Conservation (phyloP, 768 basidiomycete genomes). For the Kwoniella shandongensis region DNA sequence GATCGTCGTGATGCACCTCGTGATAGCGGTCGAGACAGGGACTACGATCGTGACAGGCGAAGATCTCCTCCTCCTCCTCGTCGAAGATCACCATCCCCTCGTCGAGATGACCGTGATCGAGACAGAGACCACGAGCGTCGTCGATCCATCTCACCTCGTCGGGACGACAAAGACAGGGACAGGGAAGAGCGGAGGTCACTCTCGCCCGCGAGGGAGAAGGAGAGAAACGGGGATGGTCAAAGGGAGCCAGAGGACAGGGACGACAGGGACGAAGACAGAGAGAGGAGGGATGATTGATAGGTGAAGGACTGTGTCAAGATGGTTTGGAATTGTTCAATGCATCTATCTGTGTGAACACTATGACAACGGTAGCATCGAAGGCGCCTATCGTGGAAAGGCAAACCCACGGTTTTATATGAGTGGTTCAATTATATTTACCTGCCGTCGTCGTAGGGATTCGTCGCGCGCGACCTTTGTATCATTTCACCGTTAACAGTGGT, state of each 20-base stretch:
- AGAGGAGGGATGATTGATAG: slow-evolving; percentile 50
- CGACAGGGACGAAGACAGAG: slow-evolving; percentile 52
- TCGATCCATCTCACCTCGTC: slow-evolving; percentile 39
- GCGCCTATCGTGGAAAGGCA: too few species aligned
- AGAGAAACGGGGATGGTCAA: slow-evolving; percentile 18
- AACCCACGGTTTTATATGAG: too few species aligned
- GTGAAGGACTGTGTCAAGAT: too few species aligned
- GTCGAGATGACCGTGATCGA: slow-evolving; percentile 16
- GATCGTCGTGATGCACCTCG: not conserved
- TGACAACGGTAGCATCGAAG: too few species aligned
- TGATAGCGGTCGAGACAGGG: slow-evolving; percentile 20
- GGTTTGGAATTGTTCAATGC: too few species aligned
- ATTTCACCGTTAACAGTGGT: too few species aligned
- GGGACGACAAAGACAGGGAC: slow-evolving; percentile 37
- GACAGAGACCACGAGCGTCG: slow-evolving; percentile 56
- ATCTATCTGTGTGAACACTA: too few species aligned
- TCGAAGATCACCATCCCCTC: slow-evolving; percentile 9
- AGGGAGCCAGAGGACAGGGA: slow-evolving; percentile 15
- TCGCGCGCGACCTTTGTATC: too few species aligned
- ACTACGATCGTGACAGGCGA: slow-evolving; percentile 4
- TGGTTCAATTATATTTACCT: too few species aligned
- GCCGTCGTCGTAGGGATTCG: too few species aligned
- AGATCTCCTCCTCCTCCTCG: slow-evolving; percentile 28
- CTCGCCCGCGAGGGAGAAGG: slow-evolving; percentile 11
- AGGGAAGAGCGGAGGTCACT: slow-evolving; percentile 17